Base-by-base conservation (phyloP, 2,329 filamentous ascomycete genomes). In the Talaromyces sp. region DNA sequence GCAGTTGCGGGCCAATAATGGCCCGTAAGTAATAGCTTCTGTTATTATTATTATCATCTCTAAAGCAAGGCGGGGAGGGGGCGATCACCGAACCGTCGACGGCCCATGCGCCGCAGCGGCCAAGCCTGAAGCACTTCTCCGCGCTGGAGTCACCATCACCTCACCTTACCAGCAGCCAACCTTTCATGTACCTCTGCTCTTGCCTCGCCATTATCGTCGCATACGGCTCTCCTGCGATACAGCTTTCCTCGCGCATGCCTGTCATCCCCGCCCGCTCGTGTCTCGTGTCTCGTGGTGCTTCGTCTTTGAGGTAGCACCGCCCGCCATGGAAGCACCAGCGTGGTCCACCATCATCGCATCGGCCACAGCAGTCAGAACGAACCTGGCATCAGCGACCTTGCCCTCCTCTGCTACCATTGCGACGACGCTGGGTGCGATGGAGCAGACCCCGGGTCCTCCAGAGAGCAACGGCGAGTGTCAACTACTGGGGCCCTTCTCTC, bases 401-500 rank as follows among this genome's bases (percentile, higher is more conserved):
- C 27, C 52, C n/a, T 36, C 59, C 12, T 16, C 33, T 42, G 28
- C 42, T 12, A 23, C 56, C 33, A 23, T 23, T 14, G 50, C 59
- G 14, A 50, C 57, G 31, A 50, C 57, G 31, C 12, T 55, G n/a
- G 33, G 36, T 59, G 27, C 61, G 9, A 58, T 51, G 53, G 52
- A 70, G 2, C 72, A 65, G 4, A 76, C 77, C 59, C 76, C 75
- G 57, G 81, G 82, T 2, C 79, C 61, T 8, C 31, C 61, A 55
- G 42, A 85, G 34, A n/a, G 4, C 16, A 84, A 83, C 57, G 91
- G 89, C 68, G 91, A 96, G 78, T 99, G 95, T 75, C 85, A 89
- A 66, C 83, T 99, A 9, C 83, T 99, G 2, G 95, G 95, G 0
- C 86, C 93, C 4, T 99, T 98, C 73, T 94, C 95, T 12, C 84